These are phyloP conservation scores for Apiotrichum montevideense DNA, from an alignment of 1,284 basidiomycete genomes.

Conservation along the genomic window DNA sequence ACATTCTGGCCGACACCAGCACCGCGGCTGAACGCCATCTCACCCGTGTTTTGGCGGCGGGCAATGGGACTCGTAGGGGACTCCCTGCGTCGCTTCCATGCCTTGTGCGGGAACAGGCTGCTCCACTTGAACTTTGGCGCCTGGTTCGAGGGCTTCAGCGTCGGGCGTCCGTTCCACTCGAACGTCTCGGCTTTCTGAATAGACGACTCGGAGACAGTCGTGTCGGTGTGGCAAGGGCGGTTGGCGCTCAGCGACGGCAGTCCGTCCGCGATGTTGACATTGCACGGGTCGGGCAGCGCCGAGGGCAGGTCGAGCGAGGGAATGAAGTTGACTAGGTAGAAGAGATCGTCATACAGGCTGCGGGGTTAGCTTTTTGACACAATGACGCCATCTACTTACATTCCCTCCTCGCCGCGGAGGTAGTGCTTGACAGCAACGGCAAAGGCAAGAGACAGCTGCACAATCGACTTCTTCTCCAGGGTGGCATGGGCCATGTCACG, in stretches of 20 bases:
- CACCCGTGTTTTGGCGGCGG: neutral
- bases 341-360: slow-evolving; percentile 44
- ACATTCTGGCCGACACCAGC: slow-evolving; percentile 7
- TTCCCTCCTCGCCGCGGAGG: slow-evolving; percentile 60
- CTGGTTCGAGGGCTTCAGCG: slow-evolving; percentile 51
- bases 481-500: slow-evolving; percentile 51
- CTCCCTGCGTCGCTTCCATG: neutral
- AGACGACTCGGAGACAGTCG: neutral
- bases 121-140: slow-evolving; percentile 61
- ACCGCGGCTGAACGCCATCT: neutral
- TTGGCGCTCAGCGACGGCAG: slow-evolving; percentile 15
- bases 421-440: slow-evolving; percentile 48
- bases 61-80: neutral
- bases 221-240: neutral
- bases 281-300: slow-evolving; percentile 22
- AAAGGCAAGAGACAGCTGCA: slow-evolving; percentile 62
- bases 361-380: neutral
- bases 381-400: slow-evolving; percentile 33
- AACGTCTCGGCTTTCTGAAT: neutral
- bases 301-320: slow-evolving; percentile 29
- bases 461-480: slow-evolving; percentile 66
- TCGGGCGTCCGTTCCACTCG: neutral
- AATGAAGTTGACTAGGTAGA: slow-evolving; percentile 39
- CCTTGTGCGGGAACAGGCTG: slow-evolving; percentile 56
- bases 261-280: slow-evolving; percentile 26